phyloP scores from a whole-genome alignment of 1,139 yeast genomes.

The Groenewaldozyma sp. region DNA sequence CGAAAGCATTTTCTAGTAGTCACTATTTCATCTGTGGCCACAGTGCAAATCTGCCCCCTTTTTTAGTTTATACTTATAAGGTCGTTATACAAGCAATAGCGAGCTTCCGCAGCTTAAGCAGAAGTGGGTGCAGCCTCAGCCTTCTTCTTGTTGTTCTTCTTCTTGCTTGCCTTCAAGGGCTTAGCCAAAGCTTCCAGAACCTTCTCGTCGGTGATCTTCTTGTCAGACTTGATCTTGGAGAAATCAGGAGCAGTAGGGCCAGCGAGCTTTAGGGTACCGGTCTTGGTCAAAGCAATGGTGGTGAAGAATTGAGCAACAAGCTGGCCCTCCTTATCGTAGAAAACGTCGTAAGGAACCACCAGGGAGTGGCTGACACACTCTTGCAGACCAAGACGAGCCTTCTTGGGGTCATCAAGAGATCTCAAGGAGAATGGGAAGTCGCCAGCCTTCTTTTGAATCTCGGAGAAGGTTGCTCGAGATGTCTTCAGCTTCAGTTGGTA shows the following conservation, averaged over 20 bases:
- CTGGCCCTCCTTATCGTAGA: constrained; percentile 62
- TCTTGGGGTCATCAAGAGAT: constrained; percentile 59
- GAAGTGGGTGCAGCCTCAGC: constrained; percentile 15
- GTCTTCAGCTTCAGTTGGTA: constrained; percentile 67
- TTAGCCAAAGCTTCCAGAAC: constrained; percentile 43
- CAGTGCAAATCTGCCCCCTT: too few species aligned
- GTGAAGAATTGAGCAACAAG: constrained; percentile 66
- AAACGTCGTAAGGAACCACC: constrained; percentile 60
- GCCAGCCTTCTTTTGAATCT: constrained; percentile 57
- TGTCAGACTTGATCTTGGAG: constrained; percentile 48
- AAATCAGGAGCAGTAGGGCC: constrained; percentile 43
- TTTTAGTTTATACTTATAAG: too few species aligned
- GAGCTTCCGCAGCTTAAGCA: constrained; percentile 3
- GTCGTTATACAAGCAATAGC: too few species aligned
- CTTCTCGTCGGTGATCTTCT: constrained; percentile 47
- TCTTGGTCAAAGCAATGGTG: constrained; percentile 67
- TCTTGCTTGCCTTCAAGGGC: constrained; percentile 47
- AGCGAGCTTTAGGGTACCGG: constrained; percentile 61
- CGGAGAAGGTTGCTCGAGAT: constrained; percentile 59
- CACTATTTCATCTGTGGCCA: too few species aligned
- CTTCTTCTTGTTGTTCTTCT: constrained; percentile 39
- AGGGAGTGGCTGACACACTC: constrained; percentile 67
- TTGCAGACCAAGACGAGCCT: constrained; percentile 66
- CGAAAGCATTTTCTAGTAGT: too few species aligned
- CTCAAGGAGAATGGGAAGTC: constrained; percentile 65